Conservation (phyloP, 495 filamentous ascomycete species). For the Penicillium lagena region DNA sequence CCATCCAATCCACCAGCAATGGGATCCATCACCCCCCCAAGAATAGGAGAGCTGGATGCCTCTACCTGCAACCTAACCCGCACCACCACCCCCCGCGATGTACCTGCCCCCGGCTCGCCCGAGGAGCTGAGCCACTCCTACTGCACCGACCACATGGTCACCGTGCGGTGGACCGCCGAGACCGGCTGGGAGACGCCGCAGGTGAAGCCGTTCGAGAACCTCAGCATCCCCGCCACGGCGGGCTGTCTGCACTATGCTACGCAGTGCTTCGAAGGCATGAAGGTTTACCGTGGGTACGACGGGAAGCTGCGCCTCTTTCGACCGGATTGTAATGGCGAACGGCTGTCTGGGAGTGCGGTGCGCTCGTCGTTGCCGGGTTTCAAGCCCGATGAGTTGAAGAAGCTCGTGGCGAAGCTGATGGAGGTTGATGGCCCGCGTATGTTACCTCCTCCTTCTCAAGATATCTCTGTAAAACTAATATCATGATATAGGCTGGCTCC, state of each 20-base stretch:
- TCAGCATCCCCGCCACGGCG: constrained; percentile 76
- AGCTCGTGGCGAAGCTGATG: constrained; percentile 63
- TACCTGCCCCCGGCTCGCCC: constrained; percentile 55
- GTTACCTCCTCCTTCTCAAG: constrained; percentile 3
- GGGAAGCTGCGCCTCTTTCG: constrained; percentile 82
- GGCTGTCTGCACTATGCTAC: constrained; percentile 88
- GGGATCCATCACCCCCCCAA: constrained; percentile 25
- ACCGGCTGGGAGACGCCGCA: constrained; percentile 74
- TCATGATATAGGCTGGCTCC: constrained; percentile 60
- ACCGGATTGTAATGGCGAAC: constrained; percentile 66
- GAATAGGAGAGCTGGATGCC: constrained; percentile 54
- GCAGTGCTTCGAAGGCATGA: constrained; percentile 89
- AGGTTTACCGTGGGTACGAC: constrained; percentile 78
- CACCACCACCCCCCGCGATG: constrained; percentile 58
- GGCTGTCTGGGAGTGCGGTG: constrained; percentile 63
- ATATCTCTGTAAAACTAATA: constrained; percentile 4
- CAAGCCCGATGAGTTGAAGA: constrained; percentile 61
- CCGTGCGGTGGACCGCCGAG: constrained; percentile 57
- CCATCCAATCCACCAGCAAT: constrained; percentile 15
- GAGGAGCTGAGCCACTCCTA: constrained; percentile 46
- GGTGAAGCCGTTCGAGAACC: constrained; percentile 71
- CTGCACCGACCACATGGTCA: constrained; percentile 91
- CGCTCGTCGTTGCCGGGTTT: constrained; percentile 77
- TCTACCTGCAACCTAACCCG: constrained; percentile 65
- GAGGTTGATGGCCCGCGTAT: constrained; percentile 40